phyloP scores from a whole-genome alignment of 371 early-diverging fungal genomes.

The Conidiobolus incongruus region DNA sequence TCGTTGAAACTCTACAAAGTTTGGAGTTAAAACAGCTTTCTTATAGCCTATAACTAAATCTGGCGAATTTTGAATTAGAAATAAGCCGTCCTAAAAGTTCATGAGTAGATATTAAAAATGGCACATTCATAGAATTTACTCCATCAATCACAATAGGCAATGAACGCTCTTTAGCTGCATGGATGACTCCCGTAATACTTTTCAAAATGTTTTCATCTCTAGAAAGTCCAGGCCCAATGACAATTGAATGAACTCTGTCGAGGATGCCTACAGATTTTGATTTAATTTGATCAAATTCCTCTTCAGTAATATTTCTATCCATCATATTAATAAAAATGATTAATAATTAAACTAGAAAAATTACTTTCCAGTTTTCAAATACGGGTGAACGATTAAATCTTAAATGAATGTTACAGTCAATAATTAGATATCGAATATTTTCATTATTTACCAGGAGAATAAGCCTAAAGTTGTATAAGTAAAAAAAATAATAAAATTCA shows the following conservation, averaged over 20 bases:
- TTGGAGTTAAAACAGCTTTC: slow-evolving; percentile 76
- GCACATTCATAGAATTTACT: too few species aligned
- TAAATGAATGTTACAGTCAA: slow-evolving; percentile 6
- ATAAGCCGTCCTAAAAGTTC: slow-evolving; percentile 52
- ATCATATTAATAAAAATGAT: slow-evolving; percentile 4
- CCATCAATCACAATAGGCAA: slow-evolving; percentile 83
- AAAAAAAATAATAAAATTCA: background rate
- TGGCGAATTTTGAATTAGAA: slow-evolving; percentile 44
- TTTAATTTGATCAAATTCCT: slow-evolving; percentile 9
- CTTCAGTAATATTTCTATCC: slow-evolving; percentile 4
- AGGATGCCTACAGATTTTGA: slow-evolving; percentile 22
- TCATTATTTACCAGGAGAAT: slow-evolving; percentile 19
- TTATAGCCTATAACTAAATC: slow-evolving; percentile 40
- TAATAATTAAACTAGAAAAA: background rate
- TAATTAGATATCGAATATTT: background rate
- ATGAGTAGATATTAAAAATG: too few species aligned
- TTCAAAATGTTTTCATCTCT: slow-evolving; percentile 43
- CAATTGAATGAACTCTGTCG: slow-evolving; percentile 56
- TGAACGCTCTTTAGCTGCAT: slow-evolving; percentile 23
- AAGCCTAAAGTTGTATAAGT: slow-evolving; percentile 10
- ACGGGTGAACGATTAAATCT: slow-evolving; percentile 41
- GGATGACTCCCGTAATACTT: slow-evolving; percentile 28
- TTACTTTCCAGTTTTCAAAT: slow-evolving; percentile 12
- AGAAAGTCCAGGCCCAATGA: slow-evolving; percentile 83
- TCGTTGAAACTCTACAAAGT: slow-evolving; percentile 62